Evolutionary conservation across 2,329 filamentous ascomycete species (phyloP), one percentile per base, ranked within the genome.

Genomic region (Mycogone perniciosa): DNA sequence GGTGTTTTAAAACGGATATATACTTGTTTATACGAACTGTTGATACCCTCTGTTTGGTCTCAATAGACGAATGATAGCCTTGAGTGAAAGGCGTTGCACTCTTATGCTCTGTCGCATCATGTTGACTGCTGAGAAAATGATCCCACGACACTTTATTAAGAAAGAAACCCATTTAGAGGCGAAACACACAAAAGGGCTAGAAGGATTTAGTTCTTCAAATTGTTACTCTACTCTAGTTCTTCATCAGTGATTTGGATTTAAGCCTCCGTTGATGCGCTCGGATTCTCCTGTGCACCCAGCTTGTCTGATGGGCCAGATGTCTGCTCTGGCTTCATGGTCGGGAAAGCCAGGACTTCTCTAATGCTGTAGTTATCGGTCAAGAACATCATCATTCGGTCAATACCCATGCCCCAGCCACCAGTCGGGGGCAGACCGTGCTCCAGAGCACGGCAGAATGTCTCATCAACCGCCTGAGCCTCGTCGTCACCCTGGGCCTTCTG

Each of bases 401-500:
- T 93, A 57, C 93, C 93, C 81, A 97, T 89, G 59, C 91, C 93
- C 86, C 88, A 99, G 44, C 93, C 93, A 68, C 89, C 93, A 1
- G 93, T 99, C 0, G 93, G 93, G 5, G 93, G 92, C 53, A 99
- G 74, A 59, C 88, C 89, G 64, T 90, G 93, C 65, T 97, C 93
- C 52, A 97, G 81, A 48, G 87, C 84, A 55, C 86, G 86, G 64
- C 90, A 88, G 79, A 97, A 97, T 62, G 88, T 95, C 80, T 97
- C 92, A 62, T 99, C 95, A 50, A 97, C 84, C 60, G 93, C 76
- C 74, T 97, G 93, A 1, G 92, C 95, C 74, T 99, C 95, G 61
- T 97, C 90, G 59, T 99, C 95, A 65, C 95, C 93, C 73, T 95
- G 89, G 6, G 84, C 89, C 81, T 97, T 97, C 76, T 97, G 91